Evolutionary conservation across 768 basidiomycete genomes (phyloP).

Genomic region (Cystobasidiopsis lactophilus): DNA sequence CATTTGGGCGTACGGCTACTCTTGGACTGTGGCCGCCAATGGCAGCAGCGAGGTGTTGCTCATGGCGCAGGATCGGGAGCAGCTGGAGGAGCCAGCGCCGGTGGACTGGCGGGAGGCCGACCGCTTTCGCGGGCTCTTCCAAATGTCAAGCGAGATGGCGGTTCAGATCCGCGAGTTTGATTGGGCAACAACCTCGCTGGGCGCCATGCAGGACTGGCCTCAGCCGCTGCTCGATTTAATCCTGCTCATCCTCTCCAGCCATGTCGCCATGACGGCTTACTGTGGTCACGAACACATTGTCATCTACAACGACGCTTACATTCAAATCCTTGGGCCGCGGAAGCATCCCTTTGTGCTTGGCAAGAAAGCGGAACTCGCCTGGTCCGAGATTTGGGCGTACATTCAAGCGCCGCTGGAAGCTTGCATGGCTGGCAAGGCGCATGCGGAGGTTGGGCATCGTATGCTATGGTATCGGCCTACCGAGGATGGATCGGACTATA

Average conservation of each 20-base stretch:
- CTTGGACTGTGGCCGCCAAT: too few relatives aligned
- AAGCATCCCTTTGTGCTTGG: neutral
- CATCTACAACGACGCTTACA: constrained; percentile 11
- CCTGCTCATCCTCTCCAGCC: neutral
- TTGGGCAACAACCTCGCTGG: constrained; percentile 4
- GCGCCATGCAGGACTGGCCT: constrained; percentile 3
- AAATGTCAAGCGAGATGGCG: constrained; percentile 3
- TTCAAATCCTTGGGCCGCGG: neutral
- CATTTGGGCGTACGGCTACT: too few relatives aligned
- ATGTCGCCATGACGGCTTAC: constrained; percentile 1
- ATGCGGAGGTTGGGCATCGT: neutral
- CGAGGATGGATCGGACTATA: constrained; percentile 2
- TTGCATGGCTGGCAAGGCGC: neutral
- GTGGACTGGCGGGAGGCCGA: too few relatives aligned
- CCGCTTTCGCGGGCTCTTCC: too few relatives aligned
- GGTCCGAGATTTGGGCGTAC: constrained; percentile 8
- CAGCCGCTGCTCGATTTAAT: constrained; percentile 2
- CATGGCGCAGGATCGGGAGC: too few relatives aligned
- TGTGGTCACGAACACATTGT: neutral
- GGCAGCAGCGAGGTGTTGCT: too few relatives aligned
- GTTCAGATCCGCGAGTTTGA: constrained; percentile 1
- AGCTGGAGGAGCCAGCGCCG: too few relatives aligned
- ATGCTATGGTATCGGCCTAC: constrained; percentile 6
- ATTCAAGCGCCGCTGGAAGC: constrained; percentile 1
- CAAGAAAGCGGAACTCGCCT: constrained; percentile 2